phyloP scores from a whole-genome alignment of 1,139 yeast genomes.

The Nadsonia starkeyi-henricii region DNA sequence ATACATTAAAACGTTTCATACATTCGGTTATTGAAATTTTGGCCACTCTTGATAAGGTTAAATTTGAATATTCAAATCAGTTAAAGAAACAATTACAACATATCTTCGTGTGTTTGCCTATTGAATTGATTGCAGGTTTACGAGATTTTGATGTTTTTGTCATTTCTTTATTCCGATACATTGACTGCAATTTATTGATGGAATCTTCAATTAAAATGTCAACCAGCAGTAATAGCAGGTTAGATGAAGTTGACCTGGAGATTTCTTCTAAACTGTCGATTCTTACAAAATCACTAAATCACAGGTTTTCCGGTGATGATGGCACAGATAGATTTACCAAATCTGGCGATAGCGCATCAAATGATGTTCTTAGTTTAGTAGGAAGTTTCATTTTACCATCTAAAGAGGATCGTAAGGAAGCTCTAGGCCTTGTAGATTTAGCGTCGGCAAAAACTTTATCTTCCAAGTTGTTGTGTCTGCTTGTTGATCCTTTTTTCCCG shows the following conservation, averaged over 20 bases:
- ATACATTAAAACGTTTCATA: not conserved
- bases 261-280: not conserved
- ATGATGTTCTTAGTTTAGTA: not conserved
- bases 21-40: not conserved
- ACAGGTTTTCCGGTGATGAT: too few relatives aligned
- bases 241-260: not conserved
- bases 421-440: constrained; percentile 1
- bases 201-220: not conserved
- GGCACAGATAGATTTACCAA: too few relatives aligned
- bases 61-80: not conserved
- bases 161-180: not conserved
- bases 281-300: too few relatives aligned
- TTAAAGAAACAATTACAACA: not conserved
- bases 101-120: not conserved
- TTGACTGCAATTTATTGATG: not conserved
- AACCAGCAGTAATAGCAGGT: too few relatives aligned
- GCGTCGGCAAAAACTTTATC: not conserved
- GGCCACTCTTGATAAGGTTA: too few relatives aligned
- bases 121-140: not conserved
- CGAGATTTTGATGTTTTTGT: not conserved
- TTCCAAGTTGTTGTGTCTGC: constrained; percentile 2
- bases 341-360: too few relatives aligned
- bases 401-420: constrained; percentile 3
- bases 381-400: constrained; percentile 1
- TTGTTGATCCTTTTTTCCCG: constrained; percentile 2